Percentiles rank a stretch among this genome's conserved stretches.
phyloP scores from a whole-genome alignment of 1,139 yeast species.

The Eremothecium gossypii region DNA sequence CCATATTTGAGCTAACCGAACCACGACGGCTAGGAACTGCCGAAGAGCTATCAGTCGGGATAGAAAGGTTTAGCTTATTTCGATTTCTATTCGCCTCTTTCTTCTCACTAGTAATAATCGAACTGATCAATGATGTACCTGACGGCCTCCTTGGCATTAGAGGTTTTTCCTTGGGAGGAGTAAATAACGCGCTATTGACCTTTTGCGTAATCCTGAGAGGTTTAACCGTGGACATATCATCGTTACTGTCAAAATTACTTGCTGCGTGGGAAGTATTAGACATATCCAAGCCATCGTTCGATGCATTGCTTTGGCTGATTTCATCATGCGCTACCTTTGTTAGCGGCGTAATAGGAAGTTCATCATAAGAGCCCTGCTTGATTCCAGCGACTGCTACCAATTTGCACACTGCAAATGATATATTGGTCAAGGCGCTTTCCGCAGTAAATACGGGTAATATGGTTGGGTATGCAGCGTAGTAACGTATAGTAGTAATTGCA shows the following conservation, averaged over 20 bases:
- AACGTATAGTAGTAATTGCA: conserved; percentile 70
- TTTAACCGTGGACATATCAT: conserved; percentile 29
- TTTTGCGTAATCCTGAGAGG: conserved; percentile 31
- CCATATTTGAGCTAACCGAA: no score
- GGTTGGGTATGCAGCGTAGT: conserved; percentile 55
- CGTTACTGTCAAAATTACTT: background rate
- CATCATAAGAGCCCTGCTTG: conserved; percentile 9
- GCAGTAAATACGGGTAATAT: conserved; percentile 64
- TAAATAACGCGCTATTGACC: conserved; percentile 13
- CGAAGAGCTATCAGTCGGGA: background rate
- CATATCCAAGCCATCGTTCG: background rate
- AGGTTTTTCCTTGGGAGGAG: conserved; percentile 10
- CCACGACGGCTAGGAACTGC: no score
- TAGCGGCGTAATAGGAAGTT: conserved; percentile 1
- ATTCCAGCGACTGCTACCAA: conserved; percentile 51
- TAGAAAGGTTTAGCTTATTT: conserved; percentile 2
- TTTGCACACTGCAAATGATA: conserved; percentile 66
- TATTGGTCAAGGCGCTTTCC: conserved; percentile 71
- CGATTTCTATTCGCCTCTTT: background rate
- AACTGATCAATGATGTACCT: conserved; percentile 23
- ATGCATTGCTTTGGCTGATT: background rate
- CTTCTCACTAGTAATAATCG: conserved; percentile 13
- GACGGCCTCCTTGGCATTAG: conserved; percentile 23
- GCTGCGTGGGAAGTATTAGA: background rate
- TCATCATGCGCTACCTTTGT: no score